Evolutionary conservation across 139 green algal species (phyloP).

Genomic region (Chloropicon primus): DNA sequence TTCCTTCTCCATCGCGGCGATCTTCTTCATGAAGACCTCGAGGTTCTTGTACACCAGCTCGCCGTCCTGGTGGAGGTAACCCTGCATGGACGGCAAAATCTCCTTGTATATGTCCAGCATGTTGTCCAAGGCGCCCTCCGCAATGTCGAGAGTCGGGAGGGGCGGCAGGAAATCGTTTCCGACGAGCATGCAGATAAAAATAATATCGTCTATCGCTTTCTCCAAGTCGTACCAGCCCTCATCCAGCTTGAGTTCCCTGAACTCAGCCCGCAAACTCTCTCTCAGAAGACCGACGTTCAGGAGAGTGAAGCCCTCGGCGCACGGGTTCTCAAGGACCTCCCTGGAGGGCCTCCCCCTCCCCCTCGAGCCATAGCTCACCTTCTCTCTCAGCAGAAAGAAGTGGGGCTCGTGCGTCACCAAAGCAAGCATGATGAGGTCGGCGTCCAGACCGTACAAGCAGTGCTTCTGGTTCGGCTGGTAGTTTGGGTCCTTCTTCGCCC

Average conservation of each 20-base stretch:
- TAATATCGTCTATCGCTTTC: conserved; percentile 84
- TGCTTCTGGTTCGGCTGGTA: conserved; percentile 60
- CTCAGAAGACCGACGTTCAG: conserved; percentile 80
- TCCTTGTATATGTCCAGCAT: conserved; percentile 81
- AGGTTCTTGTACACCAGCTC: conserved; percentile 34
- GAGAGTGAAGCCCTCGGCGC: conserved; percentile 79
- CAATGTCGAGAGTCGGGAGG: conserved; percentile 6
- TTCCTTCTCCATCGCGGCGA: background rate
- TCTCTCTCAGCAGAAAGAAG: conserved; percentile 87
- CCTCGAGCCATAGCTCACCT: conserved; percentile 45
- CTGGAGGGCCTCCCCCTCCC: conserved; percentile 58
- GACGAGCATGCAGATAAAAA: conserved; percentile 89
- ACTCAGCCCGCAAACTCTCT: conserved; percentile 79
- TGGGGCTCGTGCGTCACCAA: conserved; percentile 92
- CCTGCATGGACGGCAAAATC: conserved; percentile 56
- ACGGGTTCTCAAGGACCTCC: conserved; percentile 75
- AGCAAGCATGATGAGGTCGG: conserved; percentile 89
- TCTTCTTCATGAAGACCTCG: background rate
- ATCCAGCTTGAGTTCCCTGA: conserved; percentile 21
- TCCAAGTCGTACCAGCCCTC: conserved; percentile 53
- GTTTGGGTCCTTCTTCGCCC: conserved; percentile 33
- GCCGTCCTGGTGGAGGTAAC: conserved; percentile 68
- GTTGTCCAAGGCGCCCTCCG: conserved; percentile 74
- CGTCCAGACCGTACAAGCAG: conserved; percentile 91
- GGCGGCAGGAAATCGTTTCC: conserved; percentile 89